Evolutionary conservation across 1,284 basidiomycete species (phyloP).

Genomic region (Moesziomyces globuligerus): DNA sequence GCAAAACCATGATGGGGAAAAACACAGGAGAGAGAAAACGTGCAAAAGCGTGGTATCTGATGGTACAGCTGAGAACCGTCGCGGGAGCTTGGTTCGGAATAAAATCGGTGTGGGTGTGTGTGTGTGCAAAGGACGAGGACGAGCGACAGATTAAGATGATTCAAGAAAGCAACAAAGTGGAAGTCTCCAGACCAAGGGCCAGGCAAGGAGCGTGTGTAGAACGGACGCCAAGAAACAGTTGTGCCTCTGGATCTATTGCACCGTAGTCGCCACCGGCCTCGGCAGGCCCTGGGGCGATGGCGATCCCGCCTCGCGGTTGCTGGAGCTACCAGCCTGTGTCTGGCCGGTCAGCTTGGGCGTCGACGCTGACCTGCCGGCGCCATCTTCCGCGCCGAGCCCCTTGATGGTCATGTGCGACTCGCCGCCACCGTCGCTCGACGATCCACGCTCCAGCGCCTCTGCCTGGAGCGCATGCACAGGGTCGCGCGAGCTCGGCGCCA

Average conservation of each 20-base stretch:
- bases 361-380: constrained; percentile 9
- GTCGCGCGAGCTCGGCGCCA: constrained; percentile 8
- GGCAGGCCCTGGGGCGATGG: constrained; percentile 44
- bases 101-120: too few species aligned
- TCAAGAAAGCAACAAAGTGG: too few species aligned
- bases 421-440: constrained; percentile 16
- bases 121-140: too few species aligned
- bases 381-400: constrained; percentile 20
- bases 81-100: too few species aligned
- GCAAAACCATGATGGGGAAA: neutral
- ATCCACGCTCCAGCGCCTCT: constrained; percentile 19
- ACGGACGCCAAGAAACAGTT: too few species aligned
- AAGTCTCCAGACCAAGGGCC: too few species aligned
- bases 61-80: constrained; percentile 7
- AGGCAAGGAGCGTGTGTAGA: too few species aligned
- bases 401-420: constrained; percentile 45
- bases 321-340: constrained; percentile 9
- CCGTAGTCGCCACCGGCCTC: constrained; percentile 38
- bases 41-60: constrained; percentile 14
- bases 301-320: constrained; percentile 26
- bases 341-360: constrained; percentile 38
- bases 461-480: constrained; percentile 26
- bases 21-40: neutral
- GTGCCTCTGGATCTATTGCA: constrained; percentile 17
- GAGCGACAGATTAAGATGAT: too few species aligned